A percentile compares a stretch with the other conserved stretches of the same genome.
These are phyloP conservation scores for Alectoria sarmentosa DNA, from an alignment of 495 filamentous ascomycete species.

Conservation along the genomic window DNA sequence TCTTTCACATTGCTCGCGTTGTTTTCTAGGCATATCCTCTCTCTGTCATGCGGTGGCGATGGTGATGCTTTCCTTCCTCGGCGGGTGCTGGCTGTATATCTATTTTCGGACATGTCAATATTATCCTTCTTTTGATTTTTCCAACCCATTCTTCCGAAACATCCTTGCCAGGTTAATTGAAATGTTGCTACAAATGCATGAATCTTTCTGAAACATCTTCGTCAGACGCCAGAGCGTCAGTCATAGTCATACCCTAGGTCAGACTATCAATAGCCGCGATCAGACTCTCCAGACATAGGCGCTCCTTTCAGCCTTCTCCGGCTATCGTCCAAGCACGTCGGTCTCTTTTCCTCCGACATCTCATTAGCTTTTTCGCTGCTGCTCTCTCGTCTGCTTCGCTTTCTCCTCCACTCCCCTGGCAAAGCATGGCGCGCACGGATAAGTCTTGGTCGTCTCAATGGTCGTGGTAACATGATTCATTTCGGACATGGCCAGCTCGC, in stretches of 20 bases:
- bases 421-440: constrained; percentile 21
- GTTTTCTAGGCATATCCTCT: neutral
- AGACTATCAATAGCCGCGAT: constrained; percentile 3
- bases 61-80: neutral
- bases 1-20: neutral
- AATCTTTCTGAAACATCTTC: neutral
- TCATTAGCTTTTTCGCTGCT: constrained; percentile 17
- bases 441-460: constrained; percentile 13
- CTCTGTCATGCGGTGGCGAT: neutral
- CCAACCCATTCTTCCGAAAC: neutral
- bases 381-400: constrained; percentile 29
- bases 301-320: neutral
- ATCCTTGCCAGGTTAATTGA: neutral
- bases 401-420: constrained; percentile 22
- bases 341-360: neutral
- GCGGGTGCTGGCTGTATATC: neutral
- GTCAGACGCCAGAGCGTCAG: constrained; percentile 1
- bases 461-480: constrained; percentile 19
- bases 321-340: neutral
- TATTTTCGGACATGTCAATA: neutral
- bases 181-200: neutral
- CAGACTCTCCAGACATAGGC: constrained; percentile 4
- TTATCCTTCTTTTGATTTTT: neutral
- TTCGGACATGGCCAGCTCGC: constrained; percentile 23
- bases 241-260: neutral